These are phyloP conservation scores for Termitomyces sp. DNA, from an alignment of 768 basidiomycete genomes.

Conservation along the genomic window DNA sequence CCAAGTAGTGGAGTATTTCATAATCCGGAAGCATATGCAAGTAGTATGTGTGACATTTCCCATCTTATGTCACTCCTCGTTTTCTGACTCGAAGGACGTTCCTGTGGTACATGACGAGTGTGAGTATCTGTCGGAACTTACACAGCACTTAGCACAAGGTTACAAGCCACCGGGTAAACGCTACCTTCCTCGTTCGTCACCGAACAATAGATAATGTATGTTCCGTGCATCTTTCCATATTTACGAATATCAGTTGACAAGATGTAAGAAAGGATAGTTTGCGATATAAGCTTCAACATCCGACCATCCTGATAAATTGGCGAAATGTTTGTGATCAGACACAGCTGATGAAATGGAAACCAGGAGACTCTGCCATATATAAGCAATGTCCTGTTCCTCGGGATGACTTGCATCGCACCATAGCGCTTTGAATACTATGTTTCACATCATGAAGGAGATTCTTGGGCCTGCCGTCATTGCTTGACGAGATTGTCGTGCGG, in stretches of 20 bases:
- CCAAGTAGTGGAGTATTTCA: neutral
- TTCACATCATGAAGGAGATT: neutral
- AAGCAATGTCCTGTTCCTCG: neutral
- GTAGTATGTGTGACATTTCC: neutral
- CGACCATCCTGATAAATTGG: neutral
- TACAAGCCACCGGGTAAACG: neutral
- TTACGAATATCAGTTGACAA: neutral
- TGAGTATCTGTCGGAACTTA: neutral
- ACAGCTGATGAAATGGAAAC: neutral
- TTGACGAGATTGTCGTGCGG: neutral
- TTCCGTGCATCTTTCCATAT: neutral
- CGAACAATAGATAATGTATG: neutral
- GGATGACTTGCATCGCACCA: neutral
- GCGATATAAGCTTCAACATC: neutral
- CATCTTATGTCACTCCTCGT: neutral
- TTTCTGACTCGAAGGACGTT: neutral
- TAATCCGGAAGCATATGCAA: neutral
- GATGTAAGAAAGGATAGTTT: neutral
- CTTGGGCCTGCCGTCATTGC: neutral
- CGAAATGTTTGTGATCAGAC: neutral
- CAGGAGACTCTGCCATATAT: neutral
- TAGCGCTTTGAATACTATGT: neutral
- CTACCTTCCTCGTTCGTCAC: neutral
- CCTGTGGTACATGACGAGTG: neutral
- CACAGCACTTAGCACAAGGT: neutral